Percentiles rank a stretch among this genome's conserved stretches.
phyloP scores from a whole-genome alignment of 306 rosid species.

The Trichosanthes cucumerina region DNA sequence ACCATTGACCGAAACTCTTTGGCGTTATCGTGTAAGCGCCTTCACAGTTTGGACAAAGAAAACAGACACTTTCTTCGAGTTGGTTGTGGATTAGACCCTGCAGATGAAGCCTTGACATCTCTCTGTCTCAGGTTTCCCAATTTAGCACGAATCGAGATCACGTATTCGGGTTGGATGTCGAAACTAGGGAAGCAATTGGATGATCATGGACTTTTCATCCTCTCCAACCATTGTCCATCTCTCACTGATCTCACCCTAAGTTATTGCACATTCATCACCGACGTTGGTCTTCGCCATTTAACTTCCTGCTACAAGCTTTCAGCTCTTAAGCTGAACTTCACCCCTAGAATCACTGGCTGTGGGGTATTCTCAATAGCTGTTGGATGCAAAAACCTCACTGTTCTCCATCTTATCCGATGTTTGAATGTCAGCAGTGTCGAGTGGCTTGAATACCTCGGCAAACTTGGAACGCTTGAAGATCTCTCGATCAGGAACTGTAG shows the following conservation, averaged over 20 bases:
- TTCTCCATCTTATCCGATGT: conserved; percentile 78
- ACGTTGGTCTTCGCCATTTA: conserved; percentile 61
- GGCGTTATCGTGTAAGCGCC: conserved; percentile 48
- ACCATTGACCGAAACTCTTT: conserved; percentile 47
- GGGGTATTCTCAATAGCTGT: conserved; percentile 74
- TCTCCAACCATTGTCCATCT: conserved; percentile 44
- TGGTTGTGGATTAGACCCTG: conserved; percentile 90
- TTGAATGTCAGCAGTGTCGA: conserved; percentile 54
- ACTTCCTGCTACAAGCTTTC: conserved; percentile 54
- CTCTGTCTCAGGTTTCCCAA: conserved; percentile 57
- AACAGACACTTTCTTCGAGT: conserved; percentile 54
- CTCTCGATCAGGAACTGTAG: conserved; percentile 33
- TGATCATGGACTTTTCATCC: conserved; percentile 65
- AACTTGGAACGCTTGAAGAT: conserved; percentile 29
- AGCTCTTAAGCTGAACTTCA: conserved; percentile 66
- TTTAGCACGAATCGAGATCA: conserved; percentile 57
- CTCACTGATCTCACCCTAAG: conserved; percentile 57
- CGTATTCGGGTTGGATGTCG: conserved; percentile 89
- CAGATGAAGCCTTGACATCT: conserved; percentile 57
- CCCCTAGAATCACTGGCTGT: conserved; percentile 70
- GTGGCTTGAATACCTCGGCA: conserved; percentile 40
- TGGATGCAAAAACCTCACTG: conserved; percentile 58
- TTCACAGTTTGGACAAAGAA: conserved; percentile 47
- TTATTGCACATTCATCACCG: conserved; percentile 74
- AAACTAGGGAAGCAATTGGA: conserved; percentile 79